These are phyloP conservation scores for Cercospora zeae-maydis DNA, from an alignment of 2,329 filamentous ascomycete species.

Conservation along the genomic window DNA sequence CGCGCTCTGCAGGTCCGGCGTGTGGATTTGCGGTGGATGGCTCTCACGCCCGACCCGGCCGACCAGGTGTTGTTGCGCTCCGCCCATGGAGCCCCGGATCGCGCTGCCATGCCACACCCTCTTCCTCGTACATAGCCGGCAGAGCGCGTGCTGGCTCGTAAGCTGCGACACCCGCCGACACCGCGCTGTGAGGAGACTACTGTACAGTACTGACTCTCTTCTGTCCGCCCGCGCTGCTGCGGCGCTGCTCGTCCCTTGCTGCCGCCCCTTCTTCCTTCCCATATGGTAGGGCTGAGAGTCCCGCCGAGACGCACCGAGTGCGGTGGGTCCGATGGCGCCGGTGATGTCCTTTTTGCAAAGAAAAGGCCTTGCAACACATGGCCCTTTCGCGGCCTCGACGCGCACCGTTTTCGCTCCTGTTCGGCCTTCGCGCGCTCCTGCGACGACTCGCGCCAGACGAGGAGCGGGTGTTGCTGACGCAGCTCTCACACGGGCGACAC, in stretches of 20 bases:
- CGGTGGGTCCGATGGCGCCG: conserved; percentile 8
- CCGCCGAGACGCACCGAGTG: conserved; percentile 4
- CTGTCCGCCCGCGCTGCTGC: too few relatives aligned
- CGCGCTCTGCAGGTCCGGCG: conserved; percentile 3
- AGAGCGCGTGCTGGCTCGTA: background rate
- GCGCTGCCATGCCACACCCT: background rate
- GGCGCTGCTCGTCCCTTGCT: too few relatives aligned
- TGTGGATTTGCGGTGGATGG: background rate
- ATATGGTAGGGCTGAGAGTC: conserved; percentile 7
- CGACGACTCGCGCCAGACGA: background rate
- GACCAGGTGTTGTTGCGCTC: background rate
- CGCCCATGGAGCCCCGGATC: conserved; percentile 4
- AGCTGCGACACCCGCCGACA: background rate
- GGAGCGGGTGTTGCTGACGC: background rate
- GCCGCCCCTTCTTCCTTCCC: background rate
- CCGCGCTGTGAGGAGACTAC: too few relatives aligned
- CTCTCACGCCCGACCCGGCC: background rate
- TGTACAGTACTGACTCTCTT: too few relatives aligned
- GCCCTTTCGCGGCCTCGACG: conserved; percentile 3
- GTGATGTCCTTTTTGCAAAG: conserved; percentile 1
- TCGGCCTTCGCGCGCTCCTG: background rate
- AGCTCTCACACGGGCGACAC: background rate
- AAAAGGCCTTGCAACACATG: background rate
- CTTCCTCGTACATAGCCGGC: background rate
- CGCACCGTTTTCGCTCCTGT: background rate